Conservation (phyloP, 768 basidiomycete species). For the Porpolomopsis calyptriformis region DNA sequence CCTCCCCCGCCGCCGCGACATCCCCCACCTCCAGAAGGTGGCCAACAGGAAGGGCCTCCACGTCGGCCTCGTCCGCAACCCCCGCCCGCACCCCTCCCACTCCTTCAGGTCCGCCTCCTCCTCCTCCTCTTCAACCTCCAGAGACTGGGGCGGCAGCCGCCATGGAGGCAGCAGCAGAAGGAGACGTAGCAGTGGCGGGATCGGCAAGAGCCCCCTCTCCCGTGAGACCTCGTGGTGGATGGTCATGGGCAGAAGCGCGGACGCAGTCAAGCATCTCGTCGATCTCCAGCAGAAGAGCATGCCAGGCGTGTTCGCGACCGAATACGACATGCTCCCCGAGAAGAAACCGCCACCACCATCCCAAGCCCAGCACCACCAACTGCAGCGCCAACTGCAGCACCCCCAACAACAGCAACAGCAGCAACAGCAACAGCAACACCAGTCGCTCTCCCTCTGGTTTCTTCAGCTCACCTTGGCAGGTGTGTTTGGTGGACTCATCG, state of each 20-base stretch:
- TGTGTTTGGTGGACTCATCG: constrained; percentile 6
- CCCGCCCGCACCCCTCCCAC: background rate
- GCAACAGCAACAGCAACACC: too few species aligned
- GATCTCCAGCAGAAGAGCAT: constrained; percentile 16
- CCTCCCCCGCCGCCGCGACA: constrained; percentile 16
- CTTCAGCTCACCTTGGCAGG: constrained; percentile 5
- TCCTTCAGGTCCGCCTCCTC: background rate
- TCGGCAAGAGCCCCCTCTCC: constrained; percentile 2
- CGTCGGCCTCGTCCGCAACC: constrained; percentile 10
- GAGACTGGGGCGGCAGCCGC: background rate
- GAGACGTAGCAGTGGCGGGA: background rate
- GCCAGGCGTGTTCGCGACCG: constrained; percentile 15
- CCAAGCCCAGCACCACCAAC: too few species aligned
- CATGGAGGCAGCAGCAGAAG: background rate
- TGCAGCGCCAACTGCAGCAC: too few species aligned
- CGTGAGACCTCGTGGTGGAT: constrained; percentile 24
- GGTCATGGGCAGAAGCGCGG: constrained; percentile 20
- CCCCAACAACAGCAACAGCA: too few species aligned
- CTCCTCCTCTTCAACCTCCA: background rate
- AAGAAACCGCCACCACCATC: too few species aligned
- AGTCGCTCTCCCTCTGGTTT: too few species aligned
- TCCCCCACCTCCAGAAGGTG: constrained; percentile 15
- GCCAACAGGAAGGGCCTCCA: constrained; percentile 20
- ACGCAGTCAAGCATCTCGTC: constrained; percentile 19
- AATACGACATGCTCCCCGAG: too few species aligned